phyloP scores from a whole-genome alignment of 2,329 filamentous ascomycete species.

The Diaporthe longicolla region DNA sequence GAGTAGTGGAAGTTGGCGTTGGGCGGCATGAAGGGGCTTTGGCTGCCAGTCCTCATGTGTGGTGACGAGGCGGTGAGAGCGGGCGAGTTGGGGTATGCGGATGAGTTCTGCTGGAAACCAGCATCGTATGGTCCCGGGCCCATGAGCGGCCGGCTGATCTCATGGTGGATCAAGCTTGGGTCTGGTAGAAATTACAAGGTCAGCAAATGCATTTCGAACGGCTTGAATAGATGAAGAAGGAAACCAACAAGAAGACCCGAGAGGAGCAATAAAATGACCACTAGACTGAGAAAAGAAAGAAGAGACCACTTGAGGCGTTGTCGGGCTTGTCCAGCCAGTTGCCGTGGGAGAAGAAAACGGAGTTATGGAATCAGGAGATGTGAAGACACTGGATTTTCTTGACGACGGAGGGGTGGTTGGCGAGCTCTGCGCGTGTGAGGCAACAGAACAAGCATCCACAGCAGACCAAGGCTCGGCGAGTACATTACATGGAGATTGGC shows the following conservation, averaged over 20 bases:
- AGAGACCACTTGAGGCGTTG: slow-evolving; percentile 52
- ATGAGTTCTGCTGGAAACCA: slow-evolving; percentile 62
- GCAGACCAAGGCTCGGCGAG: slow-evolving; percentile 46
- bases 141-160: slow-evolving; percentile 63
- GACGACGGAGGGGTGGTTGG: slow-evolving; percentile 49
- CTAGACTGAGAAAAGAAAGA: slow-evolving; percentile 68
- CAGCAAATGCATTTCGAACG: slow-evolving; percentile 49
- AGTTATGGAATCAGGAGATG: slow-evolving; percentile 52
- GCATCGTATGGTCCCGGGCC: slow-evolving; percentile 63
- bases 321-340: slow-evolving; percentile 51
- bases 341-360: slow-evolving; percentile 51
- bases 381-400: slow-evolving; percentile 49
- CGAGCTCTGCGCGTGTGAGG: slow-evolving; percentile 46
- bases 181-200: slow-evolving; percentile 58
- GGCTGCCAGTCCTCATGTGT: slow-evolving; percentile 68
- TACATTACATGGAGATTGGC: slow-evolving; percentile 45
- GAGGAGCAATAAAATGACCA: slow-evolving; percentile 66
- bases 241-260: slow-evolving; percentile 68
- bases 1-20: slow-evolving; percentile 62
- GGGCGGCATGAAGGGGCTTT: slow-evolving; percentile 73
- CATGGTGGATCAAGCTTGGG: slow-evolving; percentile 69
- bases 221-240: slow-evolving; percentile 52
- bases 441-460: slow-evolving; percentile 48
- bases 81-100: slow-evolving; percentile 71
- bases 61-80: slow-evolving; percentile 69